Evolutionary conservation across 805 yeast genomes (phyloP).

Genomic region (Candida caryicola): DNA sequence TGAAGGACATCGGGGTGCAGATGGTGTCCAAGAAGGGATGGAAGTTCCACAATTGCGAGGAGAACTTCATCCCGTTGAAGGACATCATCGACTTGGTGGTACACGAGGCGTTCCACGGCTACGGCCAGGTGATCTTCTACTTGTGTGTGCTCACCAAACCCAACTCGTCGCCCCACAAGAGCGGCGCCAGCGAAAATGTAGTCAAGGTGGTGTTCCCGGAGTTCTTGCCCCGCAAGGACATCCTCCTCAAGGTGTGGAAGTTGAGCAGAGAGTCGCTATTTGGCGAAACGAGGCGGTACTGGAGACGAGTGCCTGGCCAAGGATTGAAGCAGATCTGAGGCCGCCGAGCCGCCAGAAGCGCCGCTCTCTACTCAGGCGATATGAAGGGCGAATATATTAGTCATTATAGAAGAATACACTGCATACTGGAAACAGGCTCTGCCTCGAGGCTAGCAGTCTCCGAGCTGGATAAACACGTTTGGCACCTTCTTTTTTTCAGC

Average conservation of each 20-base stretch:
- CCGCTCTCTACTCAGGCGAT: neutral
- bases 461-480: conserved; percentile 31
- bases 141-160: conserved; percentile 54
- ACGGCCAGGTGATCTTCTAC: conserved; percentile 62
- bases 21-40: conserved; percentile 27
- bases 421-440: too few species aligned
- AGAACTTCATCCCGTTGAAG: conserved; percentile 53
- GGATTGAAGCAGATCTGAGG: conserved; percentile 25
- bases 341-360: too few species aligned
- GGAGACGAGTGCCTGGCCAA: conserved; percentile 38
- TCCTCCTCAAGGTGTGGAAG: conserved; percentile 39
- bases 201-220: conserved; percentile 41
- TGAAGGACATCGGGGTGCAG: conserved; percentile 49
- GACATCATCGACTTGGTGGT: conserved; percentile 63
- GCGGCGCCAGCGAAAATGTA: conserved; percentile 14
- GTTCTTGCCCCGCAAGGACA: conserved; percentile 41
- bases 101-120: conserved; percentile 72
- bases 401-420: neutral
- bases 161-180: conserved; percentile 6
- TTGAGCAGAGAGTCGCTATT: conserved; percentile 37
- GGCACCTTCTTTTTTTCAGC: conserved; percentile 30
- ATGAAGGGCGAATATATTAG: neutral
- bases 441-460: conserved; percentile 8
- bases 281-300: conserved; percentile 26
- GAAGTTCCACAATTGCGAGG: conserved; percentile 18